phyloP scores from a whole-genome alignment of 2,329 filamentous ascomycete genomes.

The Cercospora sesami region DNA sequence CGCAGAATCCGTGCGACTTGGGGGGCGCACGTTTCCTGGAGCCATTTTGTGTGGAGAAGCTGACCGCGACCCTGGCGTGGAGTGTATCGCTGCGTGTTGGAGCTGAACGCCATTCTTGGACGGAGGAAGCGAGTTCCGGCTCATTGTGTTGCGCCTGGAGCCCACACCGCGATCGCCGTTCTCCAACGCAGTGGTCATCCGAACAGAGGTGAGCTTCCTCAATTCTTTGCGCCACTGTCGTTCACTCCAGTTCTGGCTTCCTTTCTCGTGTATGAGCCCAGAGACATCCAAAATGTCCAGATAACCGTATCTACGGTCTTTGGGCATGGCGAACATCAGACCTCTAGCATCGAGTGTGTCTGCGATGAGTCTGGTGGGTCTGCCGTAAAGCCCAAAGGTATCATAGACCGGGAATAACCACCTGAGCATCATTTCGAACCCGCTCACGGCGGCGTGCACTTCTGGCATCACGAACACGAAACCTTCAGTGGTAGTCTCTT shows the following conservation, averaged over 20 bases:
- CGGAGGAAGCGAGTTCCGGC: conserved; percentile 41
- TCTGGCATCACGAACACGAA: conserved; percentile 99
- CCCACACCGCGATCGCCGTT: conserved; percentile 29
- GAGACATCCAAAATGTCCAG: conserved; percentile 85
- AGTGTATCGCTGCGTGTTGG: conserved; percentile 42
- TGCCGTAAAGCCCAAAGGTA: conserved; percentile 85
- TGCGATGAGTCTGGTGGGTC: conserved; percentile 80
- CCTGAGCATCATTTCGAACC: conserved; percentile 92
- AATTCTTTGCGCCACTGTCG: conserved; percentile 84
- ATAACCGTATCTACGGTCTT: conserved; percentile 83
- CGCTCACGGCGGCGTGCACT: conserved; percentile 82
- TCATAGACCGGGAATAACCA: conserved; percentile 95
- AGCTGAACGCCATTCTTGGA: conserved; percentile 43
- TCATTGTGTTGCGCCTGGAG: conserved; percentile 47
- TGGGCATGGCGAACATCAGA: conserved; percentile 97
- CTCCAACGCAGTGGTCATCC: conserved; percentile 59
- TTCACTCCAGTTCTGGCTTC: conserved; percentile 77
- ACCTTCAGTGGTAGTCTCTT: conserved; percentile 76
- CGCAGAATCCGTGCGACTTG: conserved; percentile 48
- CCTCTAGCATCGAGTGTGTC: conserved; percentile 84
- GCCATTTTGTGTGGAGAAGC: conserved; percentile 42
- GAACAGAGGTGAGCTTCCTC: conserved; percentile 80
- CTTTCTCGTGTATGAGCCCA: conserved; percentile 73
- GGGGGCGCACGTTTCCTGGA: conserved; percentile 30
- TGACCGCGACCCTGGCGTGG: conserved; percentile 48